Evolutionary conservation across 768 basidiomycete genomes (phyloP), one percentile per base, ranked within the genome.

Genomic region (Stropharia rugosoannulata): DNA sequence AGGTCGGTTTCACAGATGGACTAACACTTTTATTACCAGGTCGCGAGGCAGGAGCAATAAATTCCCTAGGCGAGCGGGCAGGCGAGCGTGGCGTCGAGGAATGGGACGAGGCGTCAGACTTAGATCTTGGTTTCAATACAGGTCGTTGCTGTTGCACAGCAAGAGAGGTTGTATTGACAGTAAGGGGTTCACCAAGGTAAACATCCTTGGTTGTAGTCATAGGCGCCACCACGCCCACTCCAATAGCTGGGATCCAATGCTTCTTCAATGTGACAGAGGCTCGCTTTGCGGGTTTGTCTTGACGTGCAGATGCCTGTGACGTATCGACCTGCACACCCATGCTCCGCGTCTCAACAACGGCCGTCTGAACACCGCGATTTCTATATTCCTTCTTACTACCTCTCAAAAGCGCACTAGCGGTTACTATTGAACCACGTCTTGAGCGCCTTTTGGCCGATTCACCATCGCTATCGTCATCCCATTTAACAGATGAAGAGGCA

Each of bases 341-440:
- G 62, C 75, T 77, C 51, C 76, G 75, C 62, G 76, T 79, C 64
- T 84, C 81, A 49, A 75, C 76, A 39, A 74, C 68, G 56, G 77
- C 71, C 49, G 90, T 92, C 73, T 94, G 92, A 55, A 90, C 82
- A 56, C 86, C 90, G 59, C 83, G 75, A 38, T 81, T 78, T 51
- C 77, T 80, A 62, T 93, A 91, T 65, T 77, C 74, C 63, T 78
- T 83, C 68, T 73, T 80, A 57, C 70, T 75, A 55, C 75, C 73
- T 54, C 71, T 73, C 44, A 68, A 63, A n/a, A 62, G 67, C 27
- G 70, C 70, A 36, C 63, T 70, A 13, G 70, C 69, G 9, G 72
- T 72, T 6, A 69, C 66, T 19, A 71, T 66, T n/a, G 74, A 74
- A 19, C 69, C 72, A 66, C 68, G 66, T 42, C 72, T 68, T 5